A percentile compares a stretch with the other conserved stretches of the same genome.
These are phyloP conservation scores for Monilinia fructigena DNA, from an alignment of 2,329 filamentous ascomycete species.

Conservation along the genomic window DNA sequence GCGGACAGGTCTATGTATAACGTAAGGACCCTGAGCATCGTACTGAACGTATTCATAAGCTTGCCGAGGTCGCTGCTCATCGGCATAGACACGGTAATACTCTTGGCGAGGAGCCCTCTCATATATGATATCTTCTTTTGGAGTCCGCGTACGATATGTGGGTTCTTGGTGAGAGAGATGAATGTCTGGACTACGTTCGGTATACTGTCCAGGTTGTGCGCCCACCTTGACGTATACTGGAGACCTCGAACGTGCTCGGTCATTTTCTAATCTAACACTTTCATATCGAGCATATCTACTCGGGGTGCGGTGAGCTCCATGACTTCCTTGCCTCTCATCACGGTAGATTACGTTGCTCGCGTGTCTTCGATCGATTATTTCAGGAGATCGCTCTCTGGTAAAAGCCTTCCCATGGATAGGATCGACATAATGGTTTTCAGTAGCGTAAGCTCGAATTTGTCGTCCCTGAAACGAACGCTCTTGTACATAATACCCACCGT, in stretches of 20 bases:
- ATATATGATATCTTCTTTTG: conserved; percentile 37
- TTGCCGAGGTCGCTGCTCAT: conserved; percentile 38
- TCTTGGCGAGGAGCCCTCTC: conserved; percentile 39
- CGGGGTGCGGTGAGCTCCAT: conserved; percentile 35
- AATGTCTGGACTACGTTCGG: conserved; percentile 38
- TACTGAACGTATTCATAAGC: conserved; percentile 49
- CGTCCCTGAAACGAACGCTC: conserved; percentile 29
- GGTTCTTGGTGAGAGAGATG: conserved; percentile 35
- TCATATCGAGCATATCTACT: conserved; percentile 41
- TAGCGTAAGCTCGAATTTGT: conserved; percentile 30
- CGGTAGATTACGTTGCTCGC: conserved; percentile 40
- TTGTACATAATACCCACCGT: conserved; percentile 29
- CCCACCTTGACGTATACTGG: conserved; percentile 40
- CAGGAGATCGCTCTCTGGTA: conserved; percentile 37
- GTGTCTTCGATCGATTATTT: conserved; percentile 40
- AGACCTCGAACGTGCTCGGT: conserved; percentile 41
- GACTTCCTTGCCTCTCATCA: conserved; percentile 39
- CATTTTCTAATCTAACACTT: conserved; percentile 39
- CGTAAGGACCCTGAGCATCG: conserved; percentile 48
- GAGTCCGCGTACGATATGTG: conserved; percentile 38
- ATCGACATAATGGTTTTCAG: conserved; percentile 35
- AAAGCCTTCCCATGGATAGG: conserved; percentile 27
- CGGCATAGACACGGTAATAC: conserved; percentile 41
- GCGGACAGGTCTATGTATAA: conserved; percentile 46
- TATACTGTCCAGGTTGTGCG: conserved; percentile 36